A percentile compares a stretch with the other conserved stretches of the same genome.
Evolutionary conservation across 2,329 filamentous ascomycete genomes (phyloP).

Genomic region (Fusarium cicatricum): DNA sequence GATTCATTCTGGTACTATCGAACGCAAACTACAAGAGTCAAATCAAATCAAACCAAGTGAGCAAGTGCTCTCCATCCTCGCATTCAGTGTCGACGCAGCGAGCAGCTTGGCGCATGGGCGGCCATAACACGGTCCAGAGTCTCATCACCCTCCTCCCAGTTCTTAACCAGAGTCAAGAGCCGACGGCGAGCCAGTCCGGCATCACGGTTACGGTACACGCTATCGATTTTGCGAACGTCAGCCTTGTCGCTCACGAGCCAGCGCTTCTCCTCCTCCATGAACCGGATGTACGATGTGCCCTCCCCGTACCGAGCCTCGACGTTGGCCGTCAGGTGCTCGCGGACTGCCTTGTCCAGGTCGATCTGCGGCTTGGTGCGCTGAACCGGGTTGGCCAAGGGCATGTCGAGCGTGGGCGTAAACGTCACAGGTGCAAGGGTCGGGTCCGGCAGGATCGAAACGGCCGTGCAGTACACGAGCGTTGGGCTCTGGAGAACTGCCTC

Average conservation of each 20-base stretch:
- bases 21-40: not conserved
- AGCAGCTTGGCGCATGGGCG: constrained; percentile 42
- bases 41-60: not conserved
- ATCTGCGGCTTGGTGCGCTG: constrained; percentile 38
- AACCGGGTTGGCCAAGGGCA: constrained; percentile 35
- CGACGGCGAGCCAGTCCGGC: constrained; percentile 48
- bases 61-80: not conserved
- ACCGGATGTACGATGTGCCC: constrained; percentile 42
- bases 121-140: constrained; percentile 49
- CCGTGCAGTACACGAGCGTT: constrained; percentile 50
- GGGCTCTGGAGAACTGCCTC: constrained; percentile 42
- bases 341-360: constrained; percentile 42
- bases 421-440: constrained; percentile 27
- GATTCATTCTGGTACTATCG: constrained; percentile 3
- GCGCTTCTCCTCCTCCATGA: constrained; percentile 49
- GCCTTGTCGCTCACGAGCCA: constrained; percentile 51
- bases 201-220: constrained; percentile 54
- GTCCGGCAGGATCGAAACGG: constrained; percentile 48
- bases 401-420: constrained; percentile 44
- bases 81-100: constrained; percentile 27
- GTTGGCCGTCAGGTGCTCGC: constrained; percentile 44
- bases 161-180: constrained; percentile 48
- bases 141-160: constrained; percentile 52
- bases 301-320: constrained; percentile 45
- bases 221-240: constrained; percentile 54